phyloP scores from a whole-genome alignment of 1,284 basidiomycete species.

The Athelia sp. region DNA sequence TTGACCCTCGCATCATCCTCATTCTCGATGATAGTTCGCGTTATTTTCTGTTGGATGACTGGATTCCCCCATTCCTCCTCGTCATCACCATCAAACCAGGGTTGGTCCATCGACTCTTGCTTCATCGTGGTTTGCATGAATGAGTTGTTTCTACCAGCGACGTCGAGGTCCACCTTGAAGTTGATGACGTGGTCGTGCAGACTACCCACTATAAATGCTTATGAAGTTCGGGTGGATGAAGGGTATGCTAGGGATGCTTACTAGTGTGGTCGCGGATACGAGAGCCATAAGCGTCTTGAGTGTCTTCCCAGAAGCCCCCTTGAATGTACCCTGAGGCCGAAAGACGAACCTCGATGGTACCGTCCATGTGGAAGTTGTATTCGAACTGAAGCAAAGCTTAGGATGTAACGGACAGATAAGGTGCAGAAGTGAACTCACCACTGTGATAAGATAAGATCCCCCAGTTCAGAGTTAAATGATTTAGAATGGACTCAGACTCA shows the following conservation, averaged over 20 bases:
- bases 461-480: too few relatives aligned
- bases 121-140: conserved; percentile 44
- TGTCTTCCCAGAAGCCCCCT: conserved; percentile 49
- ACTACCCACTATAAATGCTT: conserved; percentile 45
- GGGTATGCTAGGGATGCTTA: conserved; percentile 17
- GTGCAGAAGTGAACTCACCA: conserved; percentile 23
- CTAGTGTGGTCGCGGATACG: conserved; percentile 51
- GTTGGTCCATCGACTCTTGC: conserved; percentile 42
- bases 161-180: conserved; percentile 60
- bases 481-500: conserved; percentile 22
- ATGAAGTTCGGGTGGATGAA: not conserved
- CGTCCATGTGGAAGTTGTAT: conserved; percentile 63
- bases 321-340: conserved; percentile 69
- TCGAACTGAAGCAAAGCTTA: conserved; percentile 38
- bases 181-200: conserved; percentile 71
- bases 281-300: conserved; percentile 49
- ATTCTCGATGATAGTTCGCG: conserved; percentile 41
- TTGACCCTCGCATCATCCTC: conserved; percentile 55
- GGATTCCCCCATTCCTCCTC: conserved; percentile 38
- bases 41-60: conserved; percentile 50
- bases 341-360: conserved; percentile 59
- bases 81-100: conserved; percentile 55
- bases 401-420: not conserved
- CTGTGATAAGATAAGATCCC: conserved; percentile 16
- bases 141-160: conserved; percentile 55